A percentile compares a stretch with the other conserved stretches of the same genome.
Conservation (phyloP, 768 basidiomycete genomes). For the Mycena crocata region DNA sequence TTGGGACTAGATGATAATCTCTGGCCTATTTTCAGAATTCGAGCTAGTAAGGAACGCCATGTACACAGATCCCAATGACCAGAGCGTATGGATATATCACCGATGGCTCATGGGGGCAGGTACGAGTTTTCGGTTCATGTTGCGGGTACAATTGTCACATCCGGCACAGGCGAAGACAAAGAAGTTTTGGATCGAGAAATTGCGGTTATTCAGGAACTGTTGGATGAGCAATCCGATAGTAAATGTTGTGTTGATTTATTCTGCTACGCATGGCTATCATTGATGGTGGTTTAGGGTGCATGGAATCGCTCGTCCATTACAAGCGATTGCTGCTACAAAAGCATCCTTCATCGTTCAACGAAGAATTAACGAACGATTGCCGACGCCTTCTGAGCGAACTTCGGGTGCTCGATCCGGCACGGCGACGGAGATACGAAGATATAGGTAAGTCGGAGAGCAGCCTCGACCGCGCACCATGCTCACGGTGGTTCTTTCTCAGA, state of each 20-base stretch:
- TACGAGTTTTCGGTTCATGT: conserved; percentile 42
- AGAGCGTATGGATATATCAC: conserved; percentile 98
- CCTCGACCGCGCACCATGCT: neutral
- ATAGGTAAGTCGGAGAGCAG: conserved; percentile 62
- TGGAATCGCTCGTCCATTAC: conserved; percentile 92
- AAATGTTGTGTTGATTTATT: conserved; percentile 68
- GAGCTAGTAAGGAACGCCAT: conserved; percentile 93
- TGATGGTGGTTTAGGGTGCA: conserved; percentile 75
- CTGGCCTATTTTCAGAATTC: conserved; percentile 71
- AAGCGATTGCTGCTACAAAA: conserved; percentile 73
- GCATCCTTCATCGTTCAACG: conserved; percentile 49
- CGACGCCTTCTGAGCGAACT: conserved; percentile 66
- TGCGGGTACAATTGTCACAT: conserved; percentile 6
- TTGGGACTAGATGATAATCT: conserved; percentile 3
- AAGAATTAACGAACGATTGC: conserved; percentile 58
- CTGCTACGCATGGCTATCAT: conserved; percentile 10
- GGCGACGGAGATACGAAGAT: conserved; percentile 76
- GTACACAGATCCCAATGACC: conserved; percentile 96
- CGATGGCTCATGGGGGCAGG: conserved; percentile 94
- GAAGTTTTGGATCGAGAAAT: conserved; percentile 80
- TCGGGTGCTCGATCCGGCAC: conserved; percentile 70
- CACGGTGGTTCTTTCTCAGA: conserved; percentile 7
- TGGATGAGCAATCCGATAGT: conserved; percentile 91
- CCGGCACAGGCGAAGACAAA: conserved; percentile 64
- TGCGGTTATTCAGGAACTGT: conserved; percentile 79